Conservation (phyloP, 2,329 filamentous ascomycete species). For the Ascomycota sp. region DNA sequence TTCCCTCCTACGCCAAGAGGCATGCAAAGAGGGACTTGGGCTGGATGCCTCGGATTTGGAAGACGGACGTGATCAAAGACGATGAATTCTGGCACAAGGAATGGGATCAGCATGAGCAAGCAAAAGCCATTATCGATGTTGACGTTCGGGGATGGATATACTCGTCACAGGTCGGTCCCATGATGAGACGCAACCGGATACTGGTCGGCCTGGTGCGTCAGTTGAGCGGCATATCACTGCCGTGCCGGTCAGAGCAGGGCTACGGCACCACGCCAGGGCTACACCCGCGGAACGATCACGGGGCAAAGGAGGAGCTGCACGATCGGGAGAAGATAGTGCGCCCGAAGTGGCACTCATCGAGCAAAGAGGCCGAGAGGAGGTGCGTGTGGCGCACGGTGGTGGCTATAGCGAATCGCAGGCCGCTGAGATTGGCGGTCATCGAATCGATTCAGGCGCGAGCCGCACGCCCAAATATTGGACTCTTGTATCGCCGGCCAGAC, state of each 20-base stretch:
- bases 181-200: slow-evolving; percentile 72
- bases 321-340: slow-evolving; percentile 47
- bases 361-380: slow-evolving; percentile 48
- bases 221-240: slow-evolving; percentile 67
- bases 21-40: slow-evolving; percentile 33
- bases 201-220: slow-evolving; percentile 73
- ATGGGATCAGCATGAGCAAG: slow-evolving; percentile 63
- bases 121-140: slow-evolving; percentile 75
- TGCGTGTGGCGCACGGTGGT: slow-evolving; percentile 47
- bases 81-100: slow-evolving; percentile 58
- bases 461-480: slow-evolving; percentile 16
- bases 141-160: slow-evolving; percentile 95
- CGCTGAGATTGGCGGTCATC: slow-evolving; percentile 19
- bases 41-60: slow-evolving; percentile 8
- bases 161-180: slow-evolving; percentile 60
- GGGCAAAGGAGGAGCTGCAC: slow-evolving; percentile 22
- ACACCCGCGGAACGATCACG: slow-evolving; percentile 5
- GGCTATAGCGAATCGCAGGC: slow-evolving; percentile 48
- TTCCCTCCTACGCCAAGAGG: slow-evolving; percentile 78
- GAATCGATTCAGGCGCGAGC: slow-evolving; percentile 13
- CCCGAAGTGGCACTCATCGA: slow-evolving; percentile 64
- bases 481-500: slow-evolving; percentile 13
- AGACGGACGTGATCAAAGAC: slow-evolving; percentile 25
- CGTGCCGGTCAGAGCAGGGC: slow-evolving; percentile 20
- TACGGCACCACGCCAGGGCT: slow-evolving; percentile 2